Evolutionary conservation across 768 basidiomycete genomes (phyloP).

Genomic region (Trametes gibbosa): DNA sequence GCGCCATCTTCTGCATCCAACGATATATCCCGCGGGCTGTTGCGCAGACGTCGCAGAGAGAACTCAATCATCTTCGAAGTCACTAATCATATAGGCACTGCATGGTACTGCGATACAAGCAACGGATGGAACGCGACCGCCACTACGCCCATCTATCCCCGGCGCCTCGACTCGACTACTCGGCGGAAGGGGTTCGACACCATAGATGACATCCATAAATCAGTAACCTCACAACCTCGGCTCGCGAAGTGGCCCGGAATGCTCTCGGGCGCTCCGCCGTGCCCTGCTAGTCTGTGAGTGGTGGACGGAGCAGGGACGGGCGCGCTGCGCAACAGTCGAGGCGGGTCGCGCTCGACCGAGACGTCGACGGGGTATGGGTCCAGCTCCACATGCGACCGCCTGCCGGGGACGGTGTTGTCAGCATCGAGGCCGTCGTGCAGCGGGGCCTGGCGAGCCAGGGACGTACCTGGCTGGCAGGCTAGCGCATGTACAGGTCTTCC

Average conservation of each 20-base stretch:
- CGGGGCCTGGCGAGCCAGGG: not conserved
- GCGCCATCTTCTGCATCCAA: not conserved
- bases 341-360: conserved; percentile 11
- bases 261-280: conserved; percentile 3
- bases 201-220: conserved; percentile 19
- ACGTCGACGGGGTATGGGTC: conserved; percentile 7
- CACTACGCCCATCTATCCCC: conserved; percentile 9
- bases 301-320: conserved; percentile 13
- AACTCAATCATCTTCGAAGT: not conserved
- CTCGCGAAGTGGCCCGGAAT: conserved; percentile 14
- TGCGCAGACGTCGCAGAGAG: too few species aligned
- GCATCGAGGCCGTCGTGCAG: not conserved
- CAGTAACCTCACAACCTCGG: conserved; percentile 11
- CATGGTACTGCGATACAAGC: conserved; percentile 16
- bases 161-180: not conserved
- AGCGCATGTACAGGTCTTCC: conserved; percentile 19
- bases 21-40: too few species aligned
- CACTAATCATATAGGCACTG: conserved; percentile 16
- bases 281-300: not conserved
- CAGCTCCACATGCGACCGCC: conserved; percentile 11
- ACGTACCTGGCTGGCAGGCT: conserved; percentile 9
- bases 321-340: conserved; percentile 9
- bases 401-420: conserved; percentile 9
- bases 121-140: conserved; percentile 13
- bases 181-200: conserved; percentile 5